Percentiles rank a stretch among this genome's conserved stretches.
These are phyloP conservation scores for Odonthalia washingtoniensis DNA, from an alignment of 31 red algal genomes.

Conservation along the genomic window DNA sequence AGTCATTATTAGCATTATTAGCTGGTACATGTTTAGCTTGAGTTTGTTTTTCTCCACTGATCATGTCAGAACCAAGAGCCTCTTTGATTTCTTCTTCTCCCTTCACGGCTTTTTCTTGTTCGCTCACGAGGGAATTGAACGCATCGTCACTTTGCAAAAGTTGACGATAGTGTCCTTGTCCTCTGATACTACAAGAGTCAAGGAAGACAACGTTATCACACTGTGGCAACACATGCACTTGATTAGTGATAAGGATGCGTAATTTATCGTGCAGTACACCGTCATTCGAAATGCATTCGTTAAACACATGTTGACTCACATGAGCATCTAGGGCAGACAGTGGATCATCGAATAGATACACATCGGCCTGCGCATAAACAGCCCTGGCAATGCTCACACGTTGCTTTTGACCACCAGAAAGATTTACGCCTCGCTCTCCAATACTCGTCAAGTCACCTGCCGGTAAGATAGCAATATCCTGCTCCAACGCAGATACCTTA, in stretches of 20 bases:
- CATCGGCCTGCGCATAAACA: constrained; percentile 93
- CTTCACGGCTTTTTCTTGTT: constrained; percentile 47
- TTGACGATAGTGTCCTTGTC: constrained; percentile 45
- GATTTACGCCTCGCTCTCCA: constrained; percentile 94
- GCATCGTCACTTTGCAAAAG: constrained; percentile 31
- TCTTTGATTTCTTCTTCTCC: constrained; percentile 24
- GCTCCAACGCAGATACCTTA: constrained; percentile 74
- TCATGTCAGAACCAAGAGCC: not conserved
- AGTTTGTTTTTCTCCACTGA: not conserved
- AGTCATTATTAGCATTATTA: not conserved
- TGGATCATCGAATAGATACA: constrained; percentile 94
- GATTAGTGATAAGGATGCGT: constrained; percentile 91
- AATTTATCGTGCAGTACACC: constrained; percentile 62
- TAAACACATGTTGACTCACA: constrained; percentile 87
- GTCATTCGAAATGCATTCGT: constrained; percentile 72
- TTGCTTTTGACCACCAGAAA: constrained; percentile 96
- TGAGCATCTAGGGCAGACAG: constrained; percentile 97
- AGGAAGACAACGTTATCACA: constrained; percentile 85
- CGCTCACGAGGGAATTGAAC: constrained; percentile 66
- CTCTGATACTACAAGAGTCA: constrained; percentile 60
- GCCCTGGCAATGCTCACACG: constrained; percentile 93
- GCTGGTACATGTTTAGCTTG: not conserved
- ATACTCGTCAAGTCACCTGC: constrained; percentile 91
- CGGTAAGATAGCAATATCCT: constrained; percentile 87
- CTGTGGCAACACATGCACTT: constrained; percentile 86